These are phyloP conservation scores for Sarcocystis neurona DNA, from an alignment of 169 alveolate species.

Conservation along the genomic window DNA sequence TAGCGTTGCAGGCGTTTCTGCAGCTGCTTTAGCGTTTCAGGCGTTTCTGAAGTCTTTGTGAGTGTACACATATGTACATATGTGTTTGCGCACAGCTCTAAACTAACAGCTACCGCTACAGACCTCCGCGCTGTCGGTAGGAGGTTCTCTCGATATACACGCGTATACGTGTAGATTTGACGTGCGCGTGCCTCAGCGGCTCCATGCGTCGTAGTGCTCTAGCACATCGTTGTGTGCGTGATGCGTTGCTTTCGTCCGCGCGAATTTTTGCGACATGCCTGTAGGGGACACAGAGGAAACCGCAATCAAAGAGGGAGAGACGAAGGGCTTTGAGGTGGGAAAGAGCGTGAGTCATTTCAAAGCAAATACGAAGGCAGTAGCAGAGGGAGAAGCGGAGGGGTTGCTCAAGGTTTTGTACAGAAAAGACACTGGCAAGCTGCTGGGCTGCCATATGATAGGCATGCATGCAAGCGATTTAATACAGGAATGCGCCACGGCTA, in stretches of 20 bases:
- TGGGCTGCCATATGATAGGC: slow-evolving; percentile 73
- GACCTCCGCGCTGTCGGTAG: too few relatives aligned
- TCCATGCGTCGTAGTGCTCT: not conserved
- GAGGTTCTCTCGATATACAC: too few relatives aligned
- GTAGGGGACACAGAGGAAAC: slow-evolving; percentile 70
- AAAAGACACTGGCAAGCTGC: slow-evolving; percentile 65
- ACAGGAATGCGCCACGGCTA: slow-evolving; percentile 75
- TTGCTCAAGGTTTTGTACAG: slow-evolving; percentile 69
- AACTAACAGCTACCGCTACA: too few relatives aligned
- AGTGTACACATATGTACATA: too few relatives aligned
- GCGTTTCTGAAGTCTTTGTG: too few relatives aligned
- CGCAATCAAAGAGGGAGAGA: slow-evolving; percentile 58
- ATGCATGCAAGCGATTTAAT: slow-evolving; percentile 72
- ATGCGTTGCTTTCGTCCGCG: not conserved
- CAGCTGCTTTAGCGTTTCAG: too few relatives aligned
- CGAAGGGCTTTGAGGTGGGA: slow-evolving; percentile 66
- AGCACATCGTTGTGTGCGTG: not conserved
- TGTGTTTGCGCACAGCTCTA: too few relatives aligned
- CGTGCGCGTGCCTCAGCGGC: not conserved
- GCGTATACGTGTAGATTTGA: too few relatives aligned
- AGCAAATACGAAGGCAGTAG: slow-evolving; percentile 72
- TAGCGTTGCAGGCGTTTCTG: too few relatives aligned
- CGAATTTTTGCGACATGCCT: not conserved
- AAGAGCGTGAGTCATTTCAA: slow-evolving; percentile 52
- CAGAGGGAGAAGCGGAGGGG: slow-evolving; percentile 73